Evolutionary conservation across 2,329 filamentous ascomycete genomes (phyloP), one percentile per base, ranked within the genome.

Genomic region (Aspergillus proliferans): DNA sequence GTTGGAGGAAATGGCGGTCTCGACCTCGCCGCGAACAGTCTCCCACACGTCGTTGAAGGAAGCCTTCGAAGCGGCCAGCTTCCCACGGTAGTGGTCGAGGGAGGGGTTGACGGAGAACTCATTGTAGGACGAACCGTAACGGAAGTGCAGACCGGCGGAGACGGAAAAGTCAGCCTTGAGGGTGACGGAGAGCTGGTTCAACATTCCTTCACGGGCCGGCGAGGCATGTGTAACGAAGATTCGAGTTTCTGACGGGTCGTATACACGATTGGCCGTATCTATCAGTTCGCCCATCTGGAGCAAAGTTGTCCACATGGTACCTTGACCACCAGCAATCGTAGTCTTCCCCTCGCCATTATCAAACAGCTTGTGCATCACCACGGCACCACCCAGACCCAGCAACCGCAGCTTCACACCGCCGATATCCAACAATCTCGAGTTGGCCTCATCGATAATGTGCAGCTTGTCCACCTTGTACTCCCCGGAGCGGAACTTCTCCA

Each of bases 31-130:
- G 74, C 95, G 95, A 62, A 98, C 93, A 1, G 93, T 98, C 71
- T 98, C 93, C 93, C 93, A 98, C 6, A 98, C 93, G 69, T 98
- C 93, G 67, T 94, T 95, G 77, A 98, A 98, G 0, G 93, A 97
- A 1, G 93, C 92, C 73, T 96, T 97, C 45, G 92, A 97, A 10
- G 93, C 93, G 46, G 93, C 92, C 47, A 98, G 84, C 79, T 98
- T 98, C 66, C 93, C 94, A 51, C 94, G 89, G 72, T 98, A 98
- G 73, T 98, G 93, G 63, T 98, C 93, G 48, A 98, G 78, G 0
- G 92, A 96, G 2, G 93, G 94, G 70, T 98, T 98, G 65, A 98
- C 93, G 56, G 91, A 96, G 74, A 98, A 98, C 70, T 98, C 94
- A 72, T 98, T 98, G 79, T 98, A 98, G 1, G 94, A 98, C 71